Percentiles rank a stretch among this genome's conserved stretches.
Conservation (phyloP, 345 rosid genomes). For the rapeseed (Brassica napus) region DNA sequence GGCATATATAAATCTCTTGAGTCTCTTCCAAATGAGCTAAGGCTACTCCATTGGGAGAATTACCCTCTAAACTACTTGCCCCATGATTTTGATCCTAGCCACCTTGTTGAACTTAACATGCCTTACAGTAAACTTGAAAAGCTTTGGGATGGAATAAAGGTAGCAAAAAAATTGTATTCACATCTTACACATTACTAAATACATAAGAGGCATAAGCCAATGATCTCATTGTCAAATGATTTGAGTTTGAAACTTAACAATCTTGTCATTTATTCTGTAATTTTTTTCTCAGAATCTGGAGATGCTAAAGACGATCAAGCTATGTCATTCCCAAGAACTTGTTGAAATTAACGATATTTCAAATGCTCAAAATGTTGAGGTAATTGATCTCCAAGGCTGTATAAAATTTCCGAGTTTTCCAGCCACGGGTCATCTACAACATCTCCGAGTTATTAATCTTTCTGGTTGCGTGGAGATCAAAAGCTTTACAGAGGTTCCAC, state of each 20-base stretch:
- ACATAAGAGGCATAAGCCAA: no score
- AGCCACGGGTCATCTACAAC: not conserved
- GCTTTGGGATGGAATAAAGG: constrained; percentile 6
- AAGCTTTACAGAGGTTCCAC: constrained; percentile 5
- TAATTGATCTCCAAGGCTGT: no score
- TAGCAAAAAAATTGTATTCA: not conserved
- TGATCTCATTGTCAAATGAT: no score
- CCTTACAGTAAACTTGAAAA: constrained; percentile 4
- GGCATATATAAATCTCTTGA: not conserved
- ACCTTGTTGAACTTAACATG: constrained; percentile 9
- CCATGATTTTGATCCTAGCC: not conserved
- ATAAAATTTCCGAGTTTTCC: not conserved
- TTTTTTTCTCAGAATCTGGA: not conserved
- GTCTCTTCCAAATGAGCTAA: not conserved
- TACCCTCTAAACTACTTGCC: not conserved
- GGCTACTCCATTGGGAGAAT: constrained; percentile 4
- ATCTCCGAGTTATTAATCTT: constrained; percentile 8
- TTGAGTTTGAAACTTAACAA: no score
- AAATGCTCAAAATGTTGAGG: not conserved
- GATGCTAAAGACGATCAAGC: constrained; percentile 15
- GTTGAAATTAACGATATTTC: not conserved
- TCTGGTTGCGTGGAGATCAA: constrained; percentile 2
- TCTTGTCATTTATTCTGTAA: not conserved
- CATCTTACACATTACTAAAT: no score
- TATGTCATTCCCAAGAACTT: constrained; percentile 12